Evolutionary conservation across 306 rosid genomes (phyloP).

Genomic region (Ochetophila trinervis): DNA sequence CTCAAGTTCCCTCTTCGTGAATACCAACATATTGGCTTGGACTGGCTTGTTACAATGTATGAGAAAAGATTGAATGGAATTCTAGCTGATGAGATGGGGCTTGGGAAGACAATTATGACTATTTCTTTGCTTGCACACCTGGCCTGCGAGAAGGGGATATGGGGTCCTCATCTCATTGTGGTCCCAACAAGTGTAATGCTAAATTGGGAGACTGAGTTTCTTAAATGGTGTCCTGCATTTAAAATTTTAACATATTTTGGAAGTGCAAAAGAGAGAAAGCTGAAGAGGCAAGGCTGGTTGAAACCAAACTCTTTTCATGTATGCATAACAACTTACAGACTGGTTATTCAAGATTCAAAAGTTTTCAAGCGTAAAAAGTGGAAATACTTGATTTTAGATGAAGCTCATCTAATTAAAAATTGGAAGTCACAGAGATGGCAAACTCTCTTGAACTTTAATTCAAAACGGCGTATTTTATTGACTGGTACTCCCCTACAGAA

Average conservation of each 20-base stretch:
- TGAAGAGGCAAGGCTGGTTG: conserved; percentile 93
- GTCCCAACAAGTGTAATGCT: conserved; percentile 99
- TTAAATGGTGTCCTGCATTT: conserved; percentile 98
- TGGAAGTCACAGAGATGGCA: conserved; percentile 99
- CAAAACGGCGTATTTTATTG: conserved; percentile 87
- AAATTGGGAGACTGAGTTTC: conserved; percentile 99
- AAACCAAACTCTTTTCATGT: conserved; percentile 92
- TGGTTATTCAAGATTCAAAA: conserved; percentile 95
- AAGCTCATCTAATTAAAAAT: conserved; percentile 96
- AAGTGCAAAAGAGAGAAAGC: conserved; percentile 90
- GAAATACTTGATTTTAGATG: conserved; percentile 97
- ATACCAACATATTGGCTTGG: conserved; percentile 98
- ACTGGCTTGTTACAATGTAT: conserved; percentile 99
- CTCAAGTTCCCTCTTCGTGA: conserved; percentile 91
- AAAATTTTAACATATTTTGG: conserved; percentile 92
- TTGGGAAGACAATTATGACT: conserved; percentile 98
- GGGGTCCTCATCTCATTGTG: conserved; percentile 99
- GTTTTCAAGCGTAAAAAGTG: conserved; percentile 99
- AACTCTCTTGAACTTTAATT: conserved; percentile 91
- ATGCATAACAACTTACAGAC: conserved; percentile 94
- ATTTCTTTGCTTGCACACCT: conserved; percentile 95
- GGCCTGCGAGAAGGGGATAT: conserved; percentile 95
- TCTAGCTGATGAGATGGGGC: conserved; percentile 98
- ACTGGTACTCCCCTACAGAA: conserved; percentile 97
- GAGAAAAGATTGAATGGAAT: conserved; percentile 94